Conservation (phyloP, 805 yeast genomes). For the Monosporozyma servazzii region DNA sequence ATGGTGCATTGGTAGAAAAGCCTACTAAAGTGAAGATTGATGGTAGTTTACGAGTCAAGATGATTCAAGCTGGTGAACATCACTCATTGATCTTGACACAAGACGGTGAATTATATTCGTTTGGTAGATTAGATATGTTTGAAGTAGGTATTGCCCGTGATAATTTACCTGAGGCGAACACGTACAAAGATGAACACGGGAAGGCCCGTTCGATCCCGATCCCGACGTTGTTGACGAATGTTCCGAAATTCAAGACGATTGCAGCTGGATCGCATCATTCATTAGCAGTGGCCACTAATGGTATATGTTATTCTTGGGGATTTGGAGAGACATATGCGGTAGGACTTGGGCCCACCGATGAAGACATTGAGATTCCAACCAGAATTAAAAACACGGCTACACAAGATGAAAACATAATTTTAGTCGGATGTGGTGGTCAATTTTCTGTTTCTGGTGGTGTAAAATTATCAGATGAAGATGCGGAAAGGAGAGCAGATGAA, state of each 20-base stretch:
- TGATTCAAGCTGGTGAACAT: constrained; percentile 89
- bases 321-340: constrained; percentile 95
- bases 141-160: constrained; percentile 74
- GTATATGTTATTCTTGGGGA: constrained; percentile 92
- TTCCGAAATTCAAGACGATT: constrained; percentile 49
- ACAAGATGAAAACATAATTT: constrained; percentile 56
- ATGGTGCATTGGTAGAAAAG: constrained; percentile 68
- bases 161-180: constrained; percentile 50
- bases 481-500: constrained; percentile 39
- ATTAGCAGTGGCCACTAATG: constrained; percentile 74
- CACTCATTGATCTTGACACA: constrained; percentile 71
- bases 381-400: constrained; percentile 92
- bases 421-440: constrained; percentile 94
- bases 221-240: constrained; percentile 57
- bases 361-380: constrained; percentile 82
- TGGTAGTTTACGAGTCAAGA: constrained; percentile 36
- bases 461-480: constrained; percentile 30
- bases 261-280: constrained; percentile 92
- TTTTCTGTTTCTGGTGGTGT: constrained; percentile 84
- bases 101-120: constrained; percentile 66
- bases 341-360: constrained; percentile 83
- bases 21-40: constrained; percentile 71
- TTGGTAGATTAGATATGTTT: constrained; percentile 91
- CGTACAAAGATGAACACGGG: constrained; percentile 72
- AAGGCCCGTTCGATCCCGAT: constrained; percentile 76